Conservation (phyloP, 2,329 filamentous ascomycete genomes). For the Colletotrichum trifolii region DNA sequence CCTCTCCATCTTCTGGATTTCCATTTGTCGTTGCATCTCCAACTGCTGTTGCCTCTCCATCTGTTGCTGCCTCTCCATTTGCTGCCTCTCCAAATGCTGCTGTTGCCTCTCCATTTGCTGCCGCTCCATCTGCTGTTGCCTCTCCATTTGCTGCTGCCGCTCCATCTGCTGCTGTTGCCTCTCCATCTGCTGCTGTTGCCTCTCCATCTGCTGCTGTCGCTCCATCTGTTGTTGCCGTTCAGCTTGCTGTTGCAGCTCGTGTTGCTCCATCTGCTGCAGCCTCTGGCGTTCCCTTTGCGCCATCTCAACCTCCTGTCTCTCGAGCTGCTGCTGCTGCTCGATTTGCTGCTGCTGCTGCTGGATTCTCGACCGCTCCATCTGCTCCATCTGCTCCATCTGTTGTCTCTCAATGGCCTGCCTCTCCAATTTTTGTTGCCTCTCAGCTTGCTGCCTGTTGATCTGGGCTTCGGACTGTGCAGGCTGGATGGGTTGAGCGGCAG, state of each 20-base stretch:
- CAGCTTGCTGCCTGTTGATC: conserved; percentile 41
- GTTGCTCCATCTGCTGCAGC: conserved; percentile 49
- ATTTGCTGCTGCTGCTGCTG: conserved; percentile 38
- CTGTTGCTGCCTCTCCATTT: conserved; percentile 40
- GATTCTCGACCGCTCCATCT: conserved; percentile 40
- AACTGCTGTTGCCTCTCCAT: conserved; percentile 36
- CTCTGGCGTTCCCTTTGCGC: conserved; percentile 43
- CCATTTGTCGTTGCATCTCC: conserved; percentile 38
- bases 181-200: conserved; percentile 35
- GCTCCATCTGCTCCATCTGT: conserved; percentile 39
- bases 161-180: conserved; percentile 40
- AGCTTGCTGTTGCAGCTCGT: conserved; percentile 52
- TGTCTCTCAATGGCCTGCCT: conserved; percentile 41
- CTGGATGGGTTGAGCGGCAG: conserved; percentile 49
- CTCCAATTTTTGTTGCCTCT: conserved; percentile 40
- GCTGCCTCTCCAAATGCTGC: background rate
- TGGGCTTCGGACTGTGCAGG: conserved; percentile 46
- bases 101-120: conserved; percentile 61
- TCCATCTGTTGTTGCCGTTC: conserved; percentile 35
- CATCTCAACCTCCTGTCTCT: conserved; percentile 39
- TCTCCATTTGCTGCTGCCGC: conserved; percentile 43
- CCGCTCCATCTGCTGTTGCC: conserved; percentile 40
- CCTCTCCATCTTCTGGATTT: conserved; percentile 23
- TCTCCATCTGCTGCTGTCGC: conserved; percentile 32
- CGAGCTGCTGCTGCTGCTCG: conserved; percentile 40